Conservation (phyloP, 495 filamentous ascomycete species). For the Letharia columbiana region DNA sequence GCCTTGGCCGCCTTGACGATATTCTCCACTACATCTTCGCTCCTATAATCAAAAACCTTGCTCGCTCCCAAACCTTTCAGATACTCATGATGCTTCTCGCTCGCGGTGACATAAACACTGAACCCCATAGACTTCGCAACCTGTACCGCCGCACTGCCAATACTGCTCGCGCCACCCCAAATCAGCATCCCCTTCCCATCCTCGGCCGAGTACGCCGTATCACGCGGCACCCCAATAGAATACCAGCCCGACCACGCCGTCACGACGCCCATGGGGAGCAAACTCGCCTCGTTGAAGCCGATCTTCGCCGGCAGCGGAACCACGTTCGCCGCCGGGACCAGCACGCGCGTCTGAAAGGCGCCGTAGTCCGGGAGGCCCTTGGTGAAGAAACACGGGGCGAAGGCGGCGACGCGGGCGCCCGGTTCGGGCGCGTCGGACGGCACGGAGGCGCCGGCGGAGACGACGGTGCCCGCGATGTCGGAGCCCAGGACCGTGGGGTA, state of each 20-base stretch:
- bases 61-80: conserved; percentile 41
- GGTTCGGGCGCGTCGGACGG: conserved; percentile 21
- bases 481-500: conserved; percentile 38
- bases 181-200: conserved; percentile 35
- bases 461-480: conserved; percentile 36
- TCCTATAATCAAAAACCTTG: conserved; percentile 44
- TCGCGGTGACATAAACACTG: conserved; percentile 43
- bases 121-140: conserved; percentile 35
- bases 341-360: conserved; percentile 35
- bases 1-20: conserved; percentile 37
- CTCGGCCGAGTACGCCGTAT: conserved; percentile 26
- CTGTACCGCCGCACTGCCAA: conserved; percentile 38
- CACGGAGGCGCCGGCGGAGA: conserved; percentile 34
- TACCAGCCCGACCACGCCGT: conserved; percentile 32
- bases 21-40: conserved; percentile 33
- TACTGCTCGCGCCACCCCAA: conserved; percentile 43
- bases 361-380: conserved; percentile 33
- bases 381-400: conserved; percentile 32
- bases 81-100: conserved; percentile 36
- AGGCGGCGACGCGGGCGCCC: conserved; percentile 38
- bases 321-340: conserved; percentile 31
- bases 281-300: conserved; percentile 38
- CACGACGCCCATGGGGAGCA: conserved; percentile 36
- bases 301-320: conserved; percentile 34
- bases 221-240: conserved; percentile 31